These are phyloP conservation scores for Adansonia gregorii DNA, from an alignment of 441 rosid genomes.

Conservation along the genomic window DNA sequence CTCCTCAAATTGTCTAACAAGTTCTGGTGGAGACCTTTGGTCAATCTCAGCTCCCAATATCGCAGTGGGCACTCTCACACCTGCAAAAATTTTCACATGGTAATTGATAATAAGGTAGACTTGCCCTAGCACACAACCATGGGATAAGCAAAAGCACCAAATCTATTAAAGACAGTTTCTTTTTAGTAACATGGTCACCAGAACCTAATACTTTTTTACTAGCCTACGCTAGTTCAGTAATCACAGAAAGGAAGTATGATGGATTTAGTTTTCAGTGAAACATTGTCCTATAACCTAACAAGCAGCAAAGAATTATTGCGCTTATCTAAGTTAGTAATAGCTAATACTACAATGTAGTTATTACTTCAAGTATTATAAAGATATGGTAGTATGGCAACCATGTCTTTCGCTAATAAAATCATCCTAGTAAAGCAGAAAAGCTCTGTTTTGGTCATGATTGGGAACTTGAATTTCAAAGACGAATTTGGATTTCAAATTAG, in stretches of 20 bases:
- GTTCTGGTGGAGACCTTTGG: slow-evolving; percentile 62
- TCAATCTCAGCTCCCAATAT: slow-evolving; percentile 80
- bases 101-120: neutral
- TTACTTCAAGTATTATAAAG: neutral
- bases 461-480: no score
- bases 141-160: neutral
- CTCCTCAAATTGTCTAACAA: slow-evolving; percentile 68
- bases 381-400: neutral
- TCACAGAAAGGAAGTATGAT: neutral
- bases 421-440: neutral
- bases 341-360: neutral
- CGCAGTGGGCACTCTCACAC: slow-evolving; percentile 58
- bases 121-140: neutral
- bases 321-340: neutral
- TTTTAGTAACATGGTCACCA: neutral
- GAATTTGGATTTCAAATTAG: no score
- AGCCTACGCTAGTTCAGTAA: neutral
- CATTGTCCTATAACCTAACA: neutral
- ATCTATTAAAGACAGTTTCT: neutral
- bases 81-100: slow-evolving; percentile 37
- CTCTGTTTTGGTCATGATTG: neutral
- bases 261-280: neutral
- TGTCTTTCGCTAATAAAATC: neutral
- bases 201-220: neutral
- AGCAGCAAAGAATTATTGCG: neutral